A percentile compares a stretch with the other conserved stretches of the same genome.
Evolutionary conservation across 257 asterid genomes (phyloP).

Genomic region (Nicotiana obtusifolia): DNA sequence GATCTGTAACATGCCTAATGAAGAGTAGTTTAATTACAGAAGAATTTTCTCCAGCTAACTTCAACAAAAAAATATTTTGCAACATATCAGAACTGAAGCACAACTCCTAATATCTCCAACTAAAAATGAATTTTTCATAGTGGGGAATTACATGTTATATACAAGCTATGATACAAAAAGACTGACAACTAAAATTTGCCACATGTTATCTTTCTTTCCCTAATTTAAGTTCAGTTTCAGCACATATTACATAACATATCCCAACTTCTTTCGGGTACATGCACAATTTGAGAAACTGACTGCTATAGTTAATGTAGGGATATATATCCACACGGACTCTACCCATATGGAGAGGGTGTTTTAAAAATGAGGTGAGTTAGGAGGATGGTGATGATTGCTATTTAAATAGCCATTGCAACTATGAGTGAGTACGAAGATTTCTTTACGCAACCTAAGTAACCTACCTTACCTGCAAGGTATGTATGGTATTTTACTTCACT

Average conservation of each 20-base stretch:
- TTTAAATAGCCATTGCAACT: neutral
- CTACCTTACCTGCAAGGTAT: neutral
- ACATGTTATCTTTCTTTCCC: neutral
- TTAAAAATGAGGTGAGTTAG: neutral
- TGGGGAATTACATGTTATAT: neutral
- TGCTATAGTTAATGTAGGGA: neutral
- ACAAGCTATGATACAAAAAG: neutral
- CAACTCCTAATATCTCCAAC: neutral
- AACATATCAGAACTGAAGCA: neutral
- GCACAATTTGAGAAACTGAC: neutral
- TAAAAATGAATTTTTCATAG: neutral
- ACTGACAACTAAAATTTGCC: neutral
- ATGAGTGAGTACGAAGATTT: neutral
- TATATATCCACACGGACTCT: neutral
- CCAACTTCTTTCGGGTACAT: neutral
- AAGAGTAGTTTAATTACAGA: neutral
- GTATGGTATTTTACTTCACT: neutral
- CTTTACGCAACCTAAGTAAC: neutral
- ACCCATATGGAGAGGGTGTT: constrained; percentile 3
- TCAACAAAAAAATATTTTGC: neutral
- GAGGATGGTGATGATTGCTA: neutral
- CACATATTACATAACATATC: neutral
- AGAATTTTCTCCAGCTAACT: neutral
- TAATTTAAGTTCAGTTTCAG: neutral
- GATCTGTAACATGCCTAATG: neutral